Evolutionary conservation across 2,329 filamentous ascomycete species (phyloP), one percentile per base, ranked within the genome.

Genomic region (Botrytis medusae): DNA sequence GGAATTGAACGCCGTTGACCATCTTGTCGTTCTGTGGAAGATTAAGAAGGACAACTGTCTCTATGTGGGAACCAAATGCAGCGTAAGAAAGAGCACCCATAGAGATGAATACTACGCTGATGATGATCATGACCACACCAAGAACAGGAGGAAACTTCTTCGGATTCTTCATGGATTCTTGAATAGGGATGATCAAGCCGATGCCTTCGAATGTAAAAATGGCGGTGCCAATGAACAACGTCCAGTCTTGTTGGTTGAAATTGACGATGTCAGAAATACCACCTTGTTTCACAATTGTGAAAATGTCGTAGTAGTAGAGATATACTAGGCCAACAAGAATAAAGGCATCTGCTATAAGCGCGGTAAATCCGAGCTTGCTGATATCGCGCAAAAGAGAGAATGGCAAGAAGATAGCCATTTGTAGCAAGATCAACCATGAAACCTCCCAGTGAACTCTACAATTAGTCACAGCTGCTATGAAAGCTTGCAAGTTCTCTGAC

Each of bases 161-260:
- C 0, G 95, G 97, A 60, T 95, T 87, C 81, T 91, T 93, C 96
- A 99, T 99, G 34, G 95, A 97, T 80, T 97, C 95, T 83, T 99
- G 97, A 74, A 99, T 98, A 0, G 97, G 96, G 75, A 99, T 98
- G 82, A 99, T 97, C 67, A 99, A 89, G 20, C 96, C 97, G 75
- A 99, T 97, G 42, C 96, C 96, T 81, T 99, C 96, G 80, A 98
- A 99, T 0, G 96, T 98, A 84, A 99, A 99, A 81, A 99, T 98
- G 42, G 97, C 96, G 0, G 97, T 99, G 75, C 96, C 97, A 79
- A 99, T 99, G 82, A 99, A 98, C 7, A 99, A 87, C 0, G 96
- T 97, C 96, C 97, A 99, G 81, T 94, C 92, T 74, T 92, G 90
- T 59, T 91, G 83, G 84, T 99, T 99, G 87, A 99, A 98, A 79